Evolutionary conservation across 352 stramenopile genomes (phyloP), one percentile per base, ranked within the genome.

Genomic region (Chrysophaeum taylorii): DNA sequence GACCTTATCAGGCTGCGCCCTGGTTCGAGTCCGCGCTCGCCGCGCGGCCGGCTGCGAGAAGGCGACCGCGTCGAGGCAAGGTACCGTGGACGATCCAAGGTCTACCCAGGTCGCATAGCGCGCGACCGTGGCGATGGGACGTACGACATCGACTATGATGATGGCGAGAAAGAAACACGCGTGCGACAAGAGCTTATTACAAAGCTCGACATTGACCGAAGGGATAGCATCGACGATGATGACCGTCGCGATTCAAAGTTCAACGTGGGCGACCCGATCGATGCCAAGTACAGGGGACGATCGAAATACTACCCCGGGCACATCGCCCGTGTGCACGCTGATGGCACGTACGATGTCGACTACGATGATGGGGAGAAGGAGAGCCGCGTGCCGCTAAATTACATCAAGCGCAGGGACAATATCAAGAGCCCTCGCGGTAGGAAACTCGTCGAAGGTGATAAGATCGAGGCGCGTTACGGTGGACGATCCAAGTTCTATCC

Each of bases 351-450:
- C 43, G 81, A 89, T 57, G 80, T 89, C 37, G 72, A 85, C 41
- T 90, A 89, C 39, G 84, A 91, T 36, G 84, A 90, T 45, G 84
- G 85, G 0, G 85, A 89, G 48, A 85, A 87, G 62, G 84, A 90
- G 60, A 78, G 63, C 35, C 31, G 66, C 18, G 68, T 82, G 27
- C 60, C 61, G 29, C 27, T 61, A 5, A 60, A 77, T 16, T 60
- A 72, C 39, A 70, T 81, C 64, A 66, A 66, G 36, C 53, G 54
- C 37, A 73, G 2, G n/a, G 14, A 31, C 61, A 31, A 7, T 31
- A 27, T 2, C 12, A 27, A 25, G 29, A 9, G 39, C 43, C 61
- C 29, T 35, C 14, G 61, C 39, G 15, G 27, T 16, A 75, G 71
- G 39, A 78, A 27, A 16, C 54, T 79, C 38, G 78, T 72, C 25